A percentile compares a stretch with the other conserved stretches of the same genome.
Conservation (phyloP, 257 asterid species). For the Capsicum baccatum region DNA sequence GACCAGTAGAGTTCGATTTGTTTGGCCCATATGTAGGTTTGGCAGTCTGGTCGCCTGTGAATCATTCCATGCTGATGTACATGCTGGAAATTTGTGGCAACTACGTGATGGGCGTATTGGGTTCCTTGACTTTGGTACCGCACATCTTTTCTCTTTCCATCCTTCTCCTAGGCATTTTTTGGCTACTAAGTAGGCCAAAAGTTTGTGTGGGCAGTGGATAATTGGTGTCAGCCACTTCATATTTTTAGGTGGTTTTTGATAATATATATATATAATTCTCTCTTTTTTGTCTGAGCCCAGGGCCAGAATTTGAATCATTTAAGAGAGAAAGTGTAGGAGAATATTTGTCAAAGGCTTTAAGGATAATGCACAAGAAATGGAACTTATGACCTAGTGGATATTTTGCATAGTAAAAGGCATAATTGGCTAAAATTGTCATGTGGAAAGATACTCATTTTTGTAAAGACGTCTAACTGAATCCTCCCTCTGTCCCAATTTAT, state of each 20-base stretch:
- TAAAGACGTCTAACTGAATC: not conserved
- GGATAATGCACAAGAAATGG: slow-evolving; percentile 2
- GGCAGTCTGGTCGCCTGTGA: slow-evolving; percentile 97
- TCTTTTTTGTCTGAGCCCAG: not conserved
- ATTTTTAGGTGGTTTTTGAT: not conserved
- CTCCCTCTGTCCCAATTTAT: not conserved
- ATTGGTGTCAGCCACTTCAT: not conserved
- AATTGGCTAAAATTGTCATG: not conserved
- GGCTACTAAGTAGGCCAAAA: not conserved
- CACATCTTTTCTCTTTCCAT: not conserved
- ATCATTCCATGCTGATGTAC: slow-evolving; percentile 95
- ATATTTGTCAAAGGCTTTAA: not conserved
- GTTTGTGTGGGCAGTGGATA: not conserved
- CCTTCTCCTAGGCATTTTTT: not conserved
- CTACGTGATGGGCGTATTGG: slow-evolving; percentile 98
- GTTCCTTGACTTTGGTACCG: slow-evolving; percentile 92
- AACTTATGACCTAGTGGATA: slow-evolving; percentile 10
- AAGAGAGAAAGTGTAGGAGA: slow-evolving; percentile 6
- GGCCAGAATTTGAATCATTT: slow-evolving; percentile 6
- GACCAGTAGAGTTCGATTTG: slow-evolving; percentile 25
- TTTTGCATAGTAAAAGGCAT: not conserved
- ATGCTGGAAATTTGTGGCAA: slow-evolving; percentile 96
- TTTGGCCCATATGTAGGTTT: slow-evolving; percentile 60
- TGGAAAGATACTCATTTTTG: not conserved
- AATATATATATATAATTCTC: not conserved